Evolutionary conservation across 371 early-diverging fungal species (phyloP).

Genomic region (Mucor ambiguus): DNA sequence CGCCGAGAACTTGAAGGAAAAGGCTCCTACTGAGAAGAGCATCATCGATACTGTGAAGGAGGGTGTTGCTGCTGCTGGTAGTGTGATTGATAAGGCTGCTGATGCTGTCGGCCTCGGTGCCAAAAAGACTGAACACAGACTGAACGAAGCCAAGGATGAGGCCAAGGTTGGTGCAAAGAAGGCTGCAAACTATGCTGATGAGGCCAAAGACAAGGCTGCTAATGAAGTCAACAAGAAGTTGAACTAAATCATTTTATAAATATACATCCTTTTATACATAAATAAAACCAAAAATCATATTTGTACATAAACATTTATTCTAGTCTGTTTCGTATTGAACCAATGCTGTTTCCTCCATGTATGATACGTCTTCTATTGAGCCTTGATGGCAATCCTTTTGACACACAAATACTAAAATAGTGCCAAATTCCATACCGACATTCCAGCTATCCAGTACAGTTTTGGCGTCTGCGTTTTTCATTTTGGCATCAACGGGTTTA

Average conservation of each 20-base stretch:
- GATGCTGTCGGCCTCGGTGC: constrained; percentile 26
- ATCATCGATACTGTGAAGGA: constrained; percentile 24
- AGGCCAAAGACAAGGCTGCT: constrained; percentile 17
- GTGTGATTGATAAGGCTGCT: constrained; percentile 28
- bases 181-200: constrained; percentile 16
- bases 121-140: constrained; percentile 22
- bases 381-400: constrained; percentile 73
- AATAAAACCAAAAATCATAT: not conserved
- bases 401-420: constrained; percentile 84
- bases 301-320: constrained; percentile 9
- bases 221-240: constrained; percentile 18
- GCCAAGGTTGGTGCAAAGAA: constrained; percentile 19
- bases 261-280: not conserved
- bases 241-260: constrained; percentile 1
- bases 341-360: constrained; percentile 67
- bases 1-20: constrained; percentile 6
- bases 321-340: constrained; percentile 71
- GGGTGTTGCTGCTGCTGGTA: constrained; percentile 21
- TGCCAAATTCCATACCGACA: constrained; percentile 93
- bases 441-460: constrained; percentile 56
- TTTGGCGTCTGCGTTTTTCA: constrained; percentile 31
- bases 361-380: constrained; percentile 40
- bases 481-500: constrained; percentile 17
- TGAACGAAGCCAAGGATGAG: constrained; percentile 26
- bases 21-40: constrained; percentile 20